Conservation (phyloP, 495 filamentous ascomycete species). For the Penicillium egyptiacum region DNA sequence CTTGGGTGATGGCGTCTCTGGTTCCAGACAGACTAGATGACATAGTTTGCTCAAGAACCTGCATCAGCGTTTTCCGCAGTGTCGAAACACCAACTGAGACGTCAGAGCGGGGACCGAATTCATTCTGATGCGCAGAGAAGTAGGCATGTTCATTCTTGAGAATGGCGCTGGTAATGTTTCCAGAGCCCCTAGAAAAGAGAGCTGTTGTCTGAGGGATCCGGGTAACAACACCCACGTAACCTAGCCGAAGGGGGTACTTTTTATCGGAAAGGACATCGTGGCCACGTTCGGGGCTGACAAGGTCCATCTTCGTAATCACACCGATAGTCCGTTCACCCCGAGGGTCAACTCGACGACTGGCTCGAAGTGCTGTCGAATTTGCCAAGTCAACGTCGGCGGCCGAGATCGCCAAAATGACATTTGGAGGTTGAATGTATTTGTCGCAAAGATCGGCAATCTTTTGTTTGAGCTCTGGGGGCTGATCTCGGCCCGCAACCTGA, state of each 20-base stretch:
- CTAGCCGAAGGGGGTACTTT: constrained; percentile 91
- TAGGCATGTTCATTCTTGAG: constrained; percentile 83
- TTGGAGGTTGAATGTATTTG: constrained; percentile 95
- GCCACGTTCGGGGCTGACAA: constrained; percentile 83
- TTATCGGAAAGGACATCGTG: constrained; percentile 75
- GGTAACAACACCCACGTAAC: constrained; percentile 96
- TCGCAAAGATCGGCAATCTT: constrained; percentile 97
- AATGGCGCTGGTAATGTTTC: constrained; percentile 78
- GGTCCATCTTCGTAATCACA: constrained; percentile 98
- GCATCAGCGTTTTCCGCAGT: constrained; percentile 92
- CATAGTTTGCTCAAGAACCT: constrained; percentile 96
- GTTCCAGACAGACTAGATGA: constrained; percentile 83
- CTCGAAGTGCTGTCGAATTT: constrained; percentile 90
- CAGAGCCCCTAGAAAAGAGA: constrained; percentile 81
- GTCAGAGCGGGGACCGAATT: constrained; percentile 72
- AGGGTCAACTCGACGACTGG: constrained; percentile 89
- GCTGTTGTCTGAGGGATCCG: constrained; percentile 71
- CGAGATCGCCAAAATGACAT: constrained; percentile 95
- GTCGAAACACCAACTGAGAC: constrained; percentile 80
- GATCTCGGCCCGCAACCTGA: constrained; percentile 86
- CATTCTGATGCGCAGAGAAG: constrained; percentile 78
- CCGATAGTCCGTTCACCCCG: constrained; percentile 95
- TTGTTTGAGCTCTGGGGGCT: constrained; percentile 87
- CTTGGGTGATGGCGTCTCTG: constrained; percentile 86
- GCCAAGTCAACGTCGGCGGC: constrained; percentile 96